Conservation (phyloP, 495 filamentous ascomycete species). For the Poronia punctata region DNA sequence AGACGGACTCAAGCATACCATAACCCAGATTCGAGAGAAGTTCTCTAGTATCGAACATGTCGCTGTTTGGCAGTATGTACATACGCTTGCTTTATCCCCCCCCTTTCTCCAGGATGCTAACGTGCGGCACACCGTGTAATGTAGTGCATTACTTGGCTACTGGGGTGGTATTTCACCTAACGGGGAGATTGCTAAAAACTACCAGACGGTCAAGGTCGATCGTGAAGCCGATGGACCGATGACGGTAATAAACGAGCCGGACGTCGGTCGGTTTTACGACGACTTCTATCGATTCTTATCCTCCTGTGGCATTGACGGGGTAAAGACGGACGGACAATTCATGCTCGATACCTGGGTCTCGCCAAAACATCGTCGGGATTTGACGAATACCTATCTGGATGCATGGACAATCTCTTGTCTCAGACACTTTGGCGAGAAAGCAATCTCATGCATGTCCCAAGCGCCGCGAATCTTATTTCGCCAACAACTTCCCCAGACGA, state of each 20-base stretch:
- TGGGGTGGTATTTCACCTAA: slow-evolving; percentile 80
- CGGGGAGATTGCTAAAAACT: slow-evolving; percentile 65
- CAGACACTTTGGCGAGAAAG: slow-evolving; percentile 65
- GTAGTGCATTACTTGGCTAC: slow-evolving; percentile 81
- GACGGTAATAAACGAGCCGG: slow-evolving; percentile 64
- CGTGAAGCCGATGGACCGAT: slow-evolving; percentile 54
- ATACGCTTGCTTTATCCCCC: not conserved
- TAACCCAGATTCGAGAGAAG: slow-evolving; percentile 58
- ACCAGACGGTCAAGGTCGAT: slow-evolving; percentile 65
- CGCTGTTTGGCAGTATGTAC: slow-evolving; percentile 73
- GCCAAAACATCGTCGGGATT: slow-evolving; percentile 56
- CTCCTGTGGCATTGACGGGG: slow-evolving; percentile 62
- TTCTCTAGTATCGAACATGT: slow-evolving; percentile 74
- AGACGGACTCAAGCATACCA: slow-evolving; percentile 60
- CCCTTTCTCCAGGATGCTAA: not conserved
- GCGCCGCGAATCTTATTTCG: slow-evolving; percentile 78
- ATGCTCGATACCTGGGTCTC: slow-evolving; percentile 69
- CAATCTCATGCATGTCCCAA: slow-evolving; percentile 91
- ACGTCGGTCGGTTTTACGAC: slow-evolving; percentile 69
- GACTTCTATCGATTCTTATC: slow-evolving; percentile 85
- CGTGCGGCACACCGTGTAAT: too few relatives aligned
- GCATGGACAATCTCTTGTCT: slow-evolving; percentile 76
- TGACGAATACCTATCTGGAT: slow-evolving; percentile 72
- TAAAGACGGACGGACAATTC: slow-evolving; percentile 89
- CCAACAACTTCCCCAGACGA: slow-evolving; percentile 67